Conservation (phyloP, 768 basidiomycete species). For the Chlorophyllum brunneum region DNA sequence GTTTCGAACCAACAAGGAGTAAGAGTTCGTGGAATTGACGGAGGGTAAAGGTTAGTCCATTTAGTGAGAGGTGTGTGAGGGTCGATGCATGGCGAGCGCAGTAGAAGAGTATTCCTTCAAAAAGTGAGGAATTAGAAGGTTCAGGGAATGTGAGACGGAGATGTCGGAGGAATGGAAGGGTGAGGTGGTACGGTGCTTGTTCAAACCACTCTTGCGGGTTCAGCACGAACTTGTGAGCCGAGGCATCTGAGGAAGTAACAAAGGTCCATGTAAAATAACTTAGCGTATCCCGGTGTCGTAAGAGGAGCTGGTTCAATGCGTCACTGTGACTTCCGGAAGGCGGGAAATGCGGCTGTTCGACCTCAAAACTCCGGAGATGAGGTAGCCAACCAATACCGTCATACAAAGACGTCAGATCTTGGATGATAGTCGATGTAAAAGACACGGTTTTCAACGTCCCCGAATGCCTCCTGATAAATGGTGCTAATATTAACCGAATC, state of each 20-base stretch:
- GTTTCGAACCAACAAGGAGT: slow-evolving; percentile 7
- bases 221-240: not conserved
- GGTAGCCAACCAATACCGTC: slow-evolving; percentile 5
- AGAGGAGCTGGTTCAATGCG: slow-evolving; percentile 3
- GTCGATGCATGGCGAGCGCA: slow-evolving; percentile 9
- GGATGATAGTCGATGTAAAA: not conserved
- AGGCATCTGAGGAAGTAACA: not conserved
- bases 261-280: slow-evolving; percentile 8
- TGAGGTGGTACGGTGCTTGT: slow-evolving; percentile 9
- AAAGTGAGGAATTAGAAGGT: not conserved
- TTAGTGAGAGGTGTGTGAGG: slow-evolving; percentile 5
- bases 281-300: slow-evolving; percentile 5
- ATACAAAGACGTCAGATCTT: slow-evolving; percentile 7
- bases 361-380: slow-evolving; percentile 3
- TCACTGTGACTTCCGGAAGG: slow-evolving; percentile 6
- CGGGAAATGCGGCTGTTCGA: slow-evolving; percentile 6
- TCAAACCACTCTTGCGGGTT: slow-evolving; percentile 7
- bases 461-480: slow-evolving; percentile 8
- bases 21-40: slow-evolving; percentile 9
- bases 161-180: not conserved
- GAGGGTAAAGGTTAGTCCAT: slow-evolving; percentile 2
- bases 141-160: not conserved
- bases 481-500: slow-evolving; percentile 5
- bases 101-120: slow-evolving; percentile 7
- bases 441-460: slow-evolving; percentile 5